A percentile compares a stretch with the other conserved stretches of the same genome.
Evolutionary conservation across 169 alveolate species (phyloP).

Genomic region (Miamiensis avidus): DNA sequence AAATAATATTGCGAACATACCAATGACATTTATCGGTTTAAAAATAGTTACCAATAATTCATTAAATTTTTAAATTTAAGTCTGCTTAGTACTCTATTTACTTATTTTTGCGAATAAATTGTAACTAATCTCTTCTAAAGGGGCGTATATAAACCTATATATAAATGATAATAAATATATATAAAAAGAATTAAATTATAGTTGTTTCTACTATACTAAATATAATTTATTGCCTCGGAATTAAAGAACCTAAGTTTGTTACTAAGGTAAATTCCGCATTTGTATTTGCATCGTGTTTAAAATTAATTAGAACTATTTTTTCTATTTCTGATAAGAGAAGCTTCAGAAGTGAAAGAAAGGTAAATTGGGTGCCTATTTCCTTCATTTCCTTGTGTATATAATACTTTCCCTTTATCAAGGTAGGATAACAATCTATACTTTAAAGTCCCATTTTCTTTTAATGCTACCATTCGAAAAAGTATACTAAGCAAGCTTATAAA

Average conservation of each 20-base stretch:
- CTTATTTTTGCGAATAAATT: constrained; percentile 25
- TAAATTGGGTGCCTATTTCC: constrained; percentile 15
- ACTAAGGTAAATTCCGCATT: constrained; percentile 26
- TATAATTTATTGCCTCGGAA: too few relatives aligned
- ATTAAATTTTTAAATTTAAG: too few relatives aligned
- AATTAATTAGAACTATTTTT: constrained; percentile 17
- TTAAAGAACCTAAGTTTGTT: constrained; percentile 9
- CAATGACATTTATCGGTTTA: constrained; percentile 5
- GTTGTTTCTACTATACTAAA: too few relatives aligned
- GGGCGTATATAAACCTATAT: constrained; percentile 15
- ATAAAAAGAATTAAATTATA: too few relatives aligned
- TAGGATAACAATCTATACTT: too few relatives aligned
- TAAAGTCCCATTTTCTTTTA: too few relatives aligned
- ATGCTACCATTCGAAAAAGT: neutral
- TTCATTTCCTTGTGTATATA: constrained; percentile 22
- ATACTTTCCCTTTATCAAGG: neutral
- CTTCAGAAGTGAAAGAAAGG: constrained; percentile 13
- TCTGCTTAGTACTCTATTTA: too few relatives aligned
- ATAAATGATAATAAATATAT: too few relatives aligned
- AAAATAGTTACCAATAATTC: too few relatives aligned
- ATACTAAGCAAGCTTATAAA: neutral
- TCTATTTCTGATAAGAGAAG: constrained; percentile 23
- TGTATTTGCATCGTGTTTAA: constrained; percentile 1
- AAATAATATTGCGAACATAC: constrained; percentile 2
- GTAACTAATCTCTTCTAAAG: constrained; percentile 10